Evolutionary conservation across 345 rosid genomes (phyloP), one percentile per base, ranked within the genome.

Genomic region (Gossypium arboreum): DNA sequence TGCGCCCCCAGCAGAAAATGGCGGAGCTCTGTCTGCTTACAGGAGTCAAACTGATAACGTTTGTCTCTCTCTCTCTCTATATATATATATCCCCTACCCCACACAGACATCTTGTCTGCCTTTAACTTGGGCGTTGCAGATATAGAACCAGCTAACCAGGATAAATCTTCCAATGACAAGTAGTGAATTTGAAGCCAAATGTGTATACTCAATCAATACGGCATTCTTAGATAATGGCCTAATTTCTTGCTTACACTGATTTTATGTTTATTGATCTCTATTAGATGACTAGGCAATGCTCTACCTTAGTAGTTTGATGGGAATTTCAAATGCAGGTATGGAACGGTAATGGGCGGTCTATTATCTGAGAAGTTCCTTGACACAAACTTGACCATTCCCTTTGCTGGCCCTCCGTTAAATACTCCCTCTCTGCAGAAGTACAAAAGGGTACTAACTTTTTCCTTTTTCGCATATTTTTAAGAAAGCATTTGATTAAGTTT

Each of bases 1-100:
- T 92, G 97, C 98, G 97, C 59, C 98, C 97, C 73, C 98, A 91
- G 71, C 94, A 89, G 83, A 89, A 83, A 83, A 94, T 94, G 98
- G 92, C 93, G 66, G 97, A 94, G 87, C 94, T 94, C 68, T 94
- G 98, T 74, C 87, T 86, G 83, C 90, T 87, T 56, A 84, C 97
- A 17, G 98, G 98, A 76, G 94, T 94, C 79, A 91, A 94, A 83
- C 97, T 94, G 72, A 91, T 94, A 78, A 94, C 98, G 97, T 94
- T 75, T 68, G 61, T 82, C 79, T 80, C 80, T 58, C 83, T 71
- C 78, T 75, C 81, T 71, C 71, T 76, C 50, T 69, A 2, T 6
- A 9, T 6, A 56, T 18, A 2, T 29, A 29, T 8, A 17, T 5
- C 54, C 24, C 22, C 25, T 50, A 29, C 61, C 61, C 2, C 56